Evolutionary conservation across 1,139 yeast genomes (phyloP).

Genomic region (Sugiyamaella paludigena): DNA sequence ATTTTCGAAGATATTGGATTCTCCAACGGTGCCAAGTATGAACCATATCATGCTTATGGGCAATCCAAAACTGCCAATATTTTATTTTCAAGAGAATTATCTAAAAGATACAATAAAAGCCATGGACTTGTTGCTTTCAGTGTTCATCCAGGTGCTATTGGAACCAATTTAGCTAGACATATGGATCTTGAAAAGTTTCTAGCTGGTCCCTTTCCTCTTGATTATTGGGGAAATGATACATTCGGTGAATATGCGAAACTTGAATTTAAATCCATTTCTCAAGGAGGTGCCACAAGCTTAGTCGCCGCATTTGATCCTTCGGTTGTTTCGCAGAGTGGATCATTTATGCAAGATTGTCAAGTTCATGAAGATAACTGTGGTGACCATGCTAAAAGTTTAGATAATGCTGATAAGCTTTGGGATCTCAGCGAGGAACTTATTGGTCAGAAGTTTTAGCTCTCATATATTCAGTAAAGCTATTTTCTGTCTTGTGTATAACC

Average conservation of each 20-base stretch:
- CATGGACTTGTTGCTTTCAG: constrained; percentile 15
- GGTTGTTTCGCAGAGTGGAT: constrained; percentile 3
- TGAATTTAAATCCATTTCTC: background rate
- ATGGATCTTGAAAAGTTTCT: constrained; percentile 5
- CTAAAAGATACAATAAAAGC: constrained; percentile 2
- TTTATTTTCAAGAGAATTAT: constrained; percentile 6
- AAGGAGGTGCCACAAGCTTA: constrained; percentile 14
- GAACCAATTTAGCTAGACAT: constrained; percentile 14
- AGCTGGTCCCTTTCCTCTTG: background rate
- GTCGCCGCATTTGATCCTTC: constrained; percentile 15
- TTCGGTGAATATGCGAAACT: background rate
- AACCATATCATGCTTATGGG: constrained; percentile 25
- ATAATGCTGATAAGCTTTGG: constrained; percentile 13
- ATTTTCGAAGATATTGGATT: constrained; percentile 31
- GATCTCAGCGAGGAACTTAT: constrained; percentile 10
- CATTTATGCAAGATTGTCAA: constrained; percentile 8
- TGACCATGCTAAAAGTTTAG: constrained; percentile 10
- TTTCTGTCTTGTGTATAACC: no score
- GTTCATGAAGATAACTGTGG: constrained; percentile 14
- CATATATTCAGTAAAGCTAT: no score
- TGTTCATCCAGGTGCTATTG: constrained; percentile 19
- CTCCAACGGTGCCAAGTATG: constrained; percentile 17
- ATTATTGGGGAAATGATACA: constrained; percentile 3
- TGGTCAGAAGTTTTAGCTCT: constrained; percentile 8
- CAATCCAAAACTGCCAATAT: constrained; percentile 34